Conservation (phyloP, 495 filamentous ascomycete species). For the Penicillium psychrofluorescens region DNA sequence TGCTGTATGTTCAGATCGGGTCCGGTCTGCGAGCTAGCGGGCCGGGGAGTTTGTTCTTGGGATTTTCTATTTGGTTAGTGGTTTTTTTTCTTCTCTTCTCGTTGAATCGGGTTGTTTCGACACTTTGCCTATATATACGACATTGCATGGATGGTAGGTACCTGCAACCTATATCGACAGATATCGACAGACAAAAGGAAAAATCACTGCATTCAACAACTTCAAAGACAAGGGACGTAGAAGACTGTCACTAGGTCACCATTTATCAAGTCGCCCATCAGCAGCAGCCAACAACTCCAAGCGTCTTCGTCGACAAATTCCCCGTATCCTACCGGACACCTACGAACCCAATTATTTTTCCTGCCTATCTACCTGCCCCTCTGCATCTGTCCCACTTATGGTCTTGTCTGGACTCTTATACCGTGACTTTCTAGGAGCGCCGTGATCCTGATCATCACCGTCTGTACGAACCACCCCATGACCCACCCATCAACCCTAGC, state of each 20-base stretch:
- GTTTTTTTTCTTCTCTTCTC: background rate
- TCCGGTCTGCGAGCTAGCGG: constrained; percentile 60
- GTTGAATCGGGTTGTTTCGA: background rate
- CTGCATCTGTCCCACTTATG: background rate
- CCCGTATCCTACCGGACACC: background rate
- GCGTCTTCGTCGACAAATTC: background rate
- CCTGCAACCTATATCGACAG: too few species aligned
- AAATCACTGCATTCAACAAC: background rate
- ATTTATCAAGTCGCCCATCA: too few species aligned
- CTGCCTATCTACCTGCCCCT: background rate
- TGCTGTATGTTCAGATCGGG: constrained; percentile 70
- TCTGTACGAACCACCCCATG: constrained; percentile 32
- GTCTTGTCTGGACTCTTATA: constrained; percentile 20
- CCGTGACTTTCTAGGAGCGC: constrained; percentile 45
- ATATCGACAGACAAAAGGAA: background rate
- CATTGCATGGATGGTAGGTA: too few species aligned
- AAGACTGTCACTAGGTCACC: background rate
- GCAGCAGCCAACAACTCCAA: background rate
- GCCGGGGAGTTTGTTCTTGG: constrained; percentile 68
- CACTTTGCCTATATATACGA: background rate
- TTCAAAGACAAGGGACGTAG: background rate
- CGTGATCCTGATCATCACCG: constrained; percentile 63
- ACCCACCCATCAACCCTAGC: constrained; percentile 10
- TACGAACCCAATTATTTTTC: constrained; percentile 4
- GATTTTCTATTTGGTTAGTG: constrained; percentile 46